Base-by-base conservation (phyloP, 768 basidiomycete genomes). In the Russula sp. region DNA sequence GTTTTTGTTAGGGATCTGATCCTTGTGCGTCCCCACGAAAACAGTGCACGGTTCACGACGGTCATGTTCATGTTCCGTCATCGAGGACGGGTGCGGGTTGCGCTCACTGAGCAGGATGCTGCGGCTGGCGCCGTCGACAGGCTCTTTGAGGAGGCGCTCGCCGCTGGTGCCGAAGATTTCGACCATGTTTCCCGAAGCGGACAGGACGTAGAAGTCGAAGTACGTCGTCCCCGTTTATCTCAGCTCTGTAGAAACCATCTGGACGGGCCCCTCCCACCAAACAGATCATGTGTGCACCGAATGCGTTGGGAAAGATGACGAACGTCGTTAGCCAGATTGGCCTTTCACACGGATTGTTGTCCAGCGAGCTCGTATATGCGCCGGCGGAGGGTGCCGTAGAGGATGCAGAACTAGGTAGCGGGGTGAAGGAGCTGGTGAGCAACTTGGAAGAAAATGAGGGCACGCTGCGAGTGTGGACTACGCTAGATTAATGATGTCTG, bases 381-480 rank as follows among this genome's bases (percentile, higher is more conserved):
- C 49, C 65, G 50, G 55, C 71, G 66, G 54, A 71, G 41, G 22
- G 70, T 54, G 63, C 73, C 70, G 54, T 47, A 45, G 46, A 5
- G 3, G 46, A 67, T 58, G 59, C 60, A 29, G 66, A 57, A 69
- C 59, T 41, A n/a, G 47, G 45, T 36, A 43, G 34, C 34, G 41
- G 6, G 59, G 51, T 67, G 18, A 50, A 22, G 38, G 58, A 51
- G 35, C 56, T 67, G 25, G 52, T 66, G 55, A 34, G 25, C n/a
- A 50, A 58, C 20, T 61, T 67, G 14, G 66, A 67, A 41, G 66
- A 62, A 22, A 61, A 57, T 48, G 64, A 67, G 45, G 55, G 52
- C 35, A 66, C 64, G 22, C 29, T 65, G 35, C 60, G 64, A n/a
- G 64, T 67, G 50, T 66, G 65, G 64, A 65, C 64, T n/a, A 67